These are phyloP conservation scores for Raphanus sativus DNA, from an alignment of 345 rosid genomes.

Conservation along the genomic window DNA sequence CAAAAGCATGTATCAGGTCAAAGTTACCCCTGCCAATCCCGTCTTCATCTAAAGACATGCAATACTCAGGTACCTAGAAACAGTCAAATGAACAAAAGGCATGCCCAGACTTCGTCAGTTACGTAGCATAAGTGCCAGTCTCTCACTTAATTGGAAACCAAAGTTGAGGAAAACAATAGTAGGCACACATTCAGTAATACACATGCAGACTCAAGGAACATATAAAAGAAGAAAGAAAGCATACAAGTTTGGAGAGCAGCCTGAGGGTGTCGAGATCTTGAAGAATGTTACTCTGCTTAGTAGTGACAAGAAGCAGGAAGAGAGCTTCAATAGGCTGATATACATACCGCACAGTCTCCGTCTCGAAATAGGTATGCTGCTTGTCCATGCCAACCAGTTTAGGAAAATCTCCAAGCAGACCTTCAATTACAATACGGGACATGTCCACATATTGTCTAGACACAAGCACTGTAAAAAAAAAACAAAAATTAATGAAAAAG, in stretches of 20 bases:
- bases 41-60: constrained; percentile 84
- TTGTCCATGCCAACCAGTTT: constrained; percentile 93
- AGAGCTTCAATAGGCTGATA: constrained; percentile 94
- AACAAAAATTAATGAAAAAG: not conserved
- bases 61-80: constrained; percentile 89
- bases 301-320: constrained; percentile 89
- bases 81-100: constrained; percentile 48
- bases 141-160: too few species aligned
- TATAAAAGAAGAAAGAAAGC: not conserved
- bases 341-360: constrained; percentile 95
- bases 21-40: constrained; percentile 81
- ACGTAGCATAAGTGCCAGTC: too few species aligned
- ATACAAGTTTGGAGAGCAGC: constrained; percentile 92
- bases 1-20: constrained; percentile 93
- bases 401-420: constrained; percentile 98
- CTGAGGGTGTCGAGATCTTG: constrained; percentile 95
- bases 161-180: too few species aligned
- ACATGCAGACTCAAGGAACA: not conserved
- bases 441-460: constrained; percentile 98
- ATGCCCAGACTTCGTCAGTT: not conserved
- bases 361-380: constrained; percentile 97
- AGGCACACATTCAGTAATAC: not conserved
- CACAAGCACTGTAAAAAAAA: constrained; percentile 64
- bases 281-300: constrained; percentile 95
- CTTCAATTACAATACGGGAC: constrained; percentile 90